These are phyloP conservation scores for Neonectria punicea DNA, from an alignment of 2,329 filamentous ascomycete genomes.

Conservation along the genomic window DNA sequence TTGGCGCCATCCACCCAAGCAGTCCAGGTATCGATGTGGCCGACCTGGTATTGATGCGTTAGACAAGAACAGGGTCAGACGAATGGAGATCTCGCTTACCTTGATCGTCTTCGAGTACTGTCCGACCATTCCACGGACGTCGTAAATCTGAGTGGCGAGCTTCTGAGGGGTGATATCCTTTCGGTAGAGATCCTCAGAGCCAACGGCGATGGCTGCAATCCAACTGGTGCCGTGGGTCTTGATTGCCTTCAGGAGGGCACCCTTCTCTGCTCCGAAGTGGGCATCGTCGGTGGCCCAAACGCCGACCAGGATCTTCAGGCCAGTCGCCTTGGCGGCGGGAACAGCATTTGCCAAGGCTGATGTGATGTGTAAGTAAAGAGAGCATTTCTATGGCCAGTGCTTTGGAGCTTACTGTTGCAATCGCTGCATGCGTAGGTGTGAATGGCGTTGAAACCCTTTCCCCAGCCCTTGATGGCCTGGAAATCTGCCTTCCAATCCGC, in stretches of 20 bases:
- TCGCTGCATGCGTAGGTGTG: slow-evolving; percentile 36
- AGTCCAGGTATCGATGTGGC: slow-evolving; percentile 41
- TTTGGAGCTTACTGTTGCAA: slow-evolving; percentile 34
- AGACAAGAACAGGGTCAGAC: neutral
- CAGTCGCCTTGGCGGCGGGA: slow-evolving; percentile 38
- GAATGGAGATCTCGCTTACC: slow-evolving; percentile 6
- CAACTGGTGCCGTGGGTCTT: slow-evolving; percentile 39
- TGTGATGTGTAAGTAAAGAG: slow-evolving; percentile 2
- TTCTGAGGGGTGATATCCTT: slow-evolving; percentile 38
- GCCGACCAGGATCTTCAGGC: slow-evolving; percentile 38
- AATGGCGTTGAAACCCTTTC: slow-evolving; percentile 40
- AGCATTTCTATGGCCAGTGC: neutral
- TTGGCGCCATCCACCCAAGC: slow-evolving; percentile 40
- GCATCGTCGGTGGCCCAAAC: slow-evolving; percentile 39
- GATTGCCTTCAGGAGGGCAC: slow-evolving; percentile 37
- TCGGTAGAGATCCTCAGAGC: slow-evolving; percentile 40
- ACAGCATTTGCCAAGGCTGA: slow-evolving; percentile 37
- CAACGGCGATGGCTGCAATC: slow-evolving; percentile 40
- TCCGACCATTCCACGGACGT: slow-evolving; percentile 39
- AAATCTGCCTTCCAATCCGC: slow-evolving; percentile 42
- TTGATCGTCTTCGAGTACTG: slow-evolving; percentile 39
- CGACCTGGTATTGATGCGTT: slow-evolving; percentile 25
- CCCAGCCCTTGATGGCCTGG: slow-evolving; percentile 40
- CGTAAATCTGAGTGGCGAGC: slow-evolving; percentile 40
- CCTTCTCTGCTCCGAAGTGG: slow-evolving; percentile 39